Evolutionary conservation across 2,329 filamentous ascomycete genomes (phyloP).

Genomic region (Beauveria australis): DNA sequence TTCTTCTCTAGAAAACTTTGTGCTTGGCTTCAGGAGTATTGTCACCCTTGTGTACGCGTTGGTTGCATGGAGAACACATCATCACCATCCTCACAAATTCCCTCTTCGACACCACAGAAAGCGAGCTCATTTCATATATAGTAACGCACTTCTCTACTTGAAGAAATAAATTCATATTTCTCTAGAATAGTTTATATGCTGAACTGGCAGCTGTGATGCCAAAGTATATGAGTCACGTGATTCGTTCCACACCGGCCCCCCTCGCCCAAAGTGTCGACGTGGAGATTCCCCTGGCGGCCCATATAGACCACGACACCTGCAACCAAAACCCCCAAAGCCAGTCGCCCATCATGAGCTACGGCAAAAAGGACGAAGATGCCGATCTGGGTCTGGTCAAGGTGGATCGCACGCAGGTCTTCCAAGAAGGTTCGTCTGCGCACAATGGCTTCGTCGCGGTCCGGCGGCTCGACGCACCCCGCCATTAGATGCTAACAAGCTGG

Average conservation of each 20-base stretch:
- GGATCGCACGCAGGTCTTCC: conserved; percentile 94
- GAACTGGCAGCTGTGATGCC: background rate
- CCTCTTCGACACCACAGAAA: too few relatives aligned
- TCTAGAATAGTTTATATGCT: background rate
- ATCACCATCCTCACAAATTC: too few relatives aligned
- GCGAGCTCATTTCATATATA: too few relatives aligned
- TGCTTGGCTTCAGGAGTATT: too few relatives aligned
- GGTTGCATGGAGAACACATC: too few relatives aligned
- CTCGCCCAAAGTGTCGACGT: conserved; percentile 29
- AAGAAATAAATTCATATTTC: background rate
- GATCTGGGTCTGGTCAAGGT: conserved; percentile 92
- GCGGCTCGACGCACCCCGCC: conserved; percentile 16
- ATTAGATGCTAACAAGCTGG: conserved; percentile 27
- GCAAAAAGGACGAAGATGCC: conserved; percentile 98
- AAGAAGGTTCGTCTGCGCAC: conserved; percentile 67
- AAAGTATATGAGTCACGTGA: conserved; percentile 25
- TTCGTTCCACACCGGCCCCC: conserved; percentile 20
- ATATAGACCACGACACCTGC: conserved; percentile 27
- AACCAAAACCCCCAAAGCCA: conserved; percentile 24
- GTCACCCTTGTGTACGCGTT: too few relatives aligned
- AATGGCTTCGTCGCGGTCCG: conserved; percentile 15
- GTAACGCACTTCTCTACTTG: too few relatives aligned
- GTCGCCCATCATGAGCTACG: conserved; percentile 74
- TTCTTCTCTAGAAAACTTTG: too few relatives aligned
- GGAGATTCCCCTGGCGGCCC: conserved; percentile 27